These are phyloP conservation scores for Phytophthora foliorum DNA, from an alignment of 352 stramenopile genomes.

Conservation along the genomic window DNA sequence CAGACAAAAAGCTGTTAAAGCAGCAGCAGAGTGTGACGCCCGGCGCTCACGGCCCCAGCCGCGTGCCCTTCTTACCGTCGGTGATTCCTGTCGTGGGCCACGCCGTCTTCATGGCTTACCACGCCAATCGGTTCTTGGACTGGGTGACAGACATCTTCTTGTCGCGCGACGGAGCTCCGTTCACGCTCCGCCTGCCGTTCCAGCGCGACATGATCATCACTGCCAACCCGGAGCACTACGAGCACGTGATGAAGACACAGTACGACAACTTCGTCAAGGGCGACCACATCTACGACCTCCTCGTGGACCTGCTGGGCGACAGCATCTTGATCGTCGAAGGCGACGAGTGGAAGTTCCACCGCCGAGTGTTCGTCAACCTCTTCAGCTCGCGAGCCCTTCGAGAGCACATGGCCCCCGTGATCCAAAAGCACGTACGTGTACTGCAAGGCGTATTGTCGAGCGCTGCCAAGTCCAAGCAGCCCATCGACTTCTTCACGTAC, in stretches of 20 bases:
- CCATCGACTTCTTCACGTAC: slow-evolving; percentile 35
- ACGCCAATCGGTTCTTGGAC: slow-evolving; percentile 39
- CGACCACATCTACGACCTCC: slow-evolving; percentile 44
- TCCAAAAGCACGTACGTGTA: slow-evolving; percentile 50
- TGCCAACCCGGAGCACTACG: slow-evolving; percentile 44
- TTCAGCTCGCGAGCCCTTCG: slow-evolving; percentile 70
- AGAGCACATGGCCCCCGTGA: slow-evolving; percentile 55
- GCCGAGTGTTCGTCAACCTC: slow-evolving; percentile 89
- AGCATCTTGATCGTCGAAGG: slow-evolving; percentile 82
- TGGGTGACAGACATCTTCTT: slow-evolving; percentile 41
- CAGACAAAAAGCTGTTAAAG: slow-evolving; percentile 35
- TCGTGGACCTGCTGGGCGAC: slow-evolving; percentile 70
- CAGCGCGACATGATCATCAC: slow-evolving; percentile 43
- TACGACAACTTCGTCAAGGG: slow-evolving; percentile 86
- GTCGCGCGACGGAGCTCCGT: slow-evolving; percentile 24
- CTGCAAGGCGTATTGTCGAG: slow-evolving; percentile 36
- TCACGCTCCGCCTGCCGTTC: slow-evolving; percentile 35
- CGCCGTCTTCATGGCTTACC: slow-evolving; percentile 36
- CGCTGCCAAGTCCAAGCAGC: neutral
- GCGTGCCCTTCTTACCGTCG: slow-evolving; percentile 37
- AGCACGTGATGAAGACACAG: slow-evolving; percentile 68
- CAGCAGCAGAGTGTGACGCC: slow-evolving; percentile 29
- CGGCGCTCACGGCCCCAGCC: slow-evolving; percentile 21
- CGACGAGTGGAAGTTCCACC: slow-evolving; percentile 71
- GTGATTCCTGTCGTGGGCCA: slow-evolving; percentile 45